Evolutionary conservation across 179 eudicot genomes (phyloP).

Genomic region (Sideroxylon spinosum): DNA sequence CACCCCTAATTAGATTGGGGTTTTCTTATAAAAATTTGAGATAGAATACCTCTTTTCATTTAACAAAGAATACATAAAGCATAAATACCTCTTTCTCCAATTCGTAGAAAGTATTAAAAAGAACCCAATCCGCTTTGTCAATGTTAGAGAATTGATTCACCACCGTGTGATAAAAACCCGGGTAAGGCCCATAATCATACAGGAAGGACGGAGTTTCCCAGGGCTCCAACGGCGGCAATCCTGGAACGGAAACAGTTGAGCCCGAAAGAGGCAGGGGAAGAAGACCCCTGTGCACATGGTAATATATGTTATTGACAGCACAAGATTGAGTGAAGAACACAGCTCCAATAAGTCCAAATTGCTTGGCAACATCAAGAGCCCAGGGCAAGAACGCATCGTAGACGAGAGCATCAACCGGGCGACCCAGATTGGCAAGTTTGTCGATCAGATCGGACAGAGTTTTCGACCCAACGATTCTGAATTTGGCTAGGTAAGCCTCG

Average conservation of each 20-base stretch:
- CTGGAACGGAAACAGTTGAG: slow-evolving; percentile 27
- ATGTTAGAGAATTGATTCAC: slow-evolving; percentile 29
- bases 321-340: slow-evolving; percentile 43
- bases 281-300: slow-evolving; percentile 34
- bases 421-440: slow-evolving; percentile 15
- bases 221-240: slow-evolving; percentile 28
- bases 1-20: too few species aligned
- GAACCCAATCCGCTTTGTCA: slow-evolving; percentile 38
- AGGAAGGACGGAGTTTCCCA: slow-evolving; percentile 31
- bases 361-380: slow-evolving; percentile 40
- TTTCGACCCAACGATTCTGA: slow-evolving; percentile 21
- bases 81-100: slow-evolving; percentile 35
- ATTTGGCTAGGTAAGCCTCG: slow-evolving; percentile 25
- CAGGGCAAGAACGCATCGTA: slow-evolving; percentile 40
- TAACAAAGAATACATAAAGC: too few species aligned
- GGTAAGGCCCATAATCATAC: slow-evolving; percentile 24
- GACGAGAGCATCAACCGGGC: slow-evolving; percentile 28
- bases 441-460: slow-evolving; percentile 24
- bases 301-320: slow-evolving; percentile 31
- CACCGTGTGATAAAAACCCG: slow-evolving; percentile 22
- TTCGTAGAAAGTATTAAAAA: slow-evolving; percentile 31
- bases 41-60: too few species aligned
- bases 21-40: too few species aligned
- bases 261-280: slow-evolving; percentile 26
- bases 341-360: slow-evolving; percentile 30